These are phyloP conservation scores for Plasmopara viticola DNA, from an alignment of 352 stramenopile species.

Conservation along the genomic window DNA sequence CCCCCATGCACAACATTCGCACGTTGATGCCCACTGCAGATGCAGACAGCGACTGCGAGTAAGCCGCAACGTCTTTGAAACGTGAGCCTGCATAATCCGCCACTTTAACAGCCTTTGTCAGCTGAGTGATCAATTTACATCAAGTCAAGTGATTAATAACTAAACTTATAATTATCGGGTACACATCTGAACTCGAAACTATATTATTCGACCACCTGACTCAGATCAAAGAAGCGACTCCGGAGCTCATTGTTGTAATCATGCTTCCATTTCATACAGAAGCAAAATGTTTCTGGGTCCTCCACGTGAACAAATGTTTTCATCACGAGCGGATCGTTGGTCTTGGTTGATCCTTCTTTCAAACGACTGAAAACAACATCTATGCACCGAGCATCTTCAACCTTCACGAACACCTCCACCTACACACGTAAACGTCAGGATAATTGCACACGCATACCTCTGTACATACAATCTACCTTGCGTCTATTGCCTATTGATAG, in stretches of 20 bases:
- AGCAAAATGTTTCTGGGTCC: conserved; percentile 15
- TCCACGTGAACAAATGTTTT: conserved; percentile 11
- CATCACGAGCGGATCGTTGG: conserved; percentile 12
- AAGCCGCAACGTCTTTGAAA: no score
- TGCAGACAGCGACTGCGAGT: no score
- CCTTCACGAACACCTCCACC: conserved; percentile 17
- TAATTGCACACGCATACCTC: conserved; percentile 8
- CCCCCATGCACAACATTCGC: no score
- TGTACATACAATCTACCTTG: conserved; percentile 6
- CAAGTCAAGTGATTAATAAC: no score
- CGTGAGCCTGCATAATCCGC: no score
- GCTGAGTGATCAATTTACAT: no score
- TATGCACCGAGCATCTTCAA: conserved; percentile 7
- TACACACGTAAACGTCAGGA: conserved; percentile 9
- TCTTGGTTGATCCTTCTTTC: conserved; percentile 16
- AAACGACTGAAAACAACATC: conserved; percentile 14
- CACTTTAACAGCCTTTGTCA: no score
- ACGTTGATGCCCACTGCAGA: no score
- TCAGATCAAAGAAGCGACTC: conserved; percentile 11
- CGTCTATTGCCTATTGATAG: conserved; percentile 8
- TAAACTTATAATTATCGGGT: no score
- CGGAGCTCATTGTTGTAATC: conserved; percentile 8
- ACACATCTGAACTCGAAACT: no score
- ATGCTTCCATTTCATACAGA: conserved; percentile 9
- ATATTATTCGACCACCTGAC: no score